phyloP scores from a whole-genome alignment of 176 grass and related monocot species.

The Dactylis glomerata region DNA sequence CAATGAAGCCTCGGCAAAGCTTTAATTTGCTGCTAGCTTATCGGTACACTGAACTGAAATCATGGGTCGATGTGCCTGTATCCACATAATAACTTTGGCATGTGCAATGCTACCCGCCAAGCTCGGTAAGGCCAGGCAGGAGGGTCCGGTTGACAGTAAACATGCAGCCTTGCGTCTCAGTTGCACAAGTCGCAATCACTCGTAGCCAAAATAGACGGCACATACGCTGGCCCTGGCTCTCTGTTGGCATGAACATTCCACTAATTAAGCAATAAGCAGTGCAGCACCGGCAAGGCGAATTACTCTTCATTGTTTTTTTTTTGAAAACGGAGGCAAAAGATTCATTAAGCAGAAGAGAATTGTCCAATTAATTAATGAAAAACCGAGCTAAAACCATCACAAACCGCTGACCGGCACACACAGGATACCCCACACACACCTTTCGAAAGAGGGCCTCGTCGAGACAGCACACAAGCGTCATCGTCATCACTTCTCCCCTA shows the following conservation, averaged over 20 bases:
- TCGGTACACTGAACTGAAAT: neutral
- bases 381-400: too few relatives aligned
- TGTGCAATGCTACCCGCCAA: neutral
- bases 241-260: neutral
- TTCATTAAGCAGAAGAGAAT: too few relatives aligned
- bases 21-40: neutral
- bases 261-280: neutral
- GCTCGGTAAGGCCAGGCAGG: neutral
- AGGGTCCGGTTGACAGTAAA: neutral
- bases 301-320: neutral
- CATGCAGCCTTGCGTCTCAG: neutral
- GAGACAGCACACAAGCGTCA: too few relatives aligned
- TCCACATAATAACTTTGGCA: neutral
- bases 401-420: too few relatives aligned
- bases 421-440: too few relatives aligned
- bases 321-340: too few relatives aligned
- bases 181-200: neutral
- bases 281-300: neutral
- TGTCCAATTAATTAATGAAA: too few relatives aligned
- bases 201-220: constrained; percentile 11
- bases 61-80: neutral
- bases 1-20: neutral
- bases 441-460: too few relatives aligned
- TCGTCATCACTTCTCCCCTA: too few relatives aligned
- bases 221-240: neutral